These are phyloP conservation scores for Steccherinum ochraceum DNA, from an alignment of 768 basidiomycete species.

Conservation along the genomic window DNA sequence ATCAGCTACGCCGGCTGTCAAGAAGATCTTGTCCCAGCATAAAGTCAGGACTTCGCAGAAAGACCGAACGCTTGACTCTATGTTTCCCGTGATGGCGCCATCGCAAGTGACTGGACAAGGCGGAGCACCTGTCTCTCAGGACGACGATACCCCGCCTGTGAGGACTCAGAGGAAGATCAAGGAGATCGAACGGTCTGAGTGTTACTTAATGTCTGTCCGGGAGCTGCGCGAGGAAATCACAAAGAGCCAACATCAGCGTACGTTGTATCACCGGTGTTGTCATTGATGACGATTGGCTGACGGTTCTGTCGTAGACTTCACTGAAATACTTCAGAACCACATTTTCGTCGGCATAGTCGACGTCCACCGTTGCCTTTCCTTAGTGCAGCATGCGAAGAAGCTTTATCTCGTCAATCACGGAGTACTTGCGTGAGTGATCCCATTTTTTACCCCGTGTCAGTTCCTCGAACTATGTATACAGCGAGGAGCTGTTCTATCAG, in stretches of 20 bases:
- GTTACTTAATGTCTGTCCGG: constrained; percentile 68
- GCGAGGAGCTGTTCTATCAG: constrained; percentile 95
- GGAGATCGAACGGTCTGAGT: constrained; percentile 70
- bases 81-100: constrained; percentile 64
- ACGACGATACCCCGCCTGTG: constrained; percentile 6
- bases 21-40: constrained; percentile 69
- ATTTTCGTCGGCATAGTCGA: constrained; percentile 93
- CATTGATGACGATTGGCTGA: not conserved
- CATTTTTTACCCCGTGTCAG: not conserved
- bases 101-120: constrained; percentile 9
- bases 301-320: constrained; percentile 47
- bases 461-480: constrained; percentile 24
- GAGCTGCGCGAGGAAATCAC: constrained; percentile 52
- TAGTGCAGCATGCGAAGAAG: constrained; percentile 85
- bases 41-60: constrained; percentile 87
- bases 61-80: constrained; percentile 90
- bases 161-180: constrained; percentile 22
- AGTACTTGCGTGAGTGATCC: constrained; percentile 64
- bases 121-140: constrained; percentile 4
- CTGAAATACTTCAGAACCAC: constrained; percentile 80
- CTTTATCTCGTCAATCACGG: constrained; percentile 88
- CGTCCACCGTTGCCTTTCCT: constrained; percentile 59
- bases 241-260: constrained; percentile 67
- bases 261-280: constrained; percentile 17
- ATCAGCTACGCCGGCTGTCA: constrained; percentile 23